Percentiles rank a stretch among this genome's conserved stretches.
Conservation (phyloP, 306 rosid genomes). For the Fragaria vesca region DNA sequence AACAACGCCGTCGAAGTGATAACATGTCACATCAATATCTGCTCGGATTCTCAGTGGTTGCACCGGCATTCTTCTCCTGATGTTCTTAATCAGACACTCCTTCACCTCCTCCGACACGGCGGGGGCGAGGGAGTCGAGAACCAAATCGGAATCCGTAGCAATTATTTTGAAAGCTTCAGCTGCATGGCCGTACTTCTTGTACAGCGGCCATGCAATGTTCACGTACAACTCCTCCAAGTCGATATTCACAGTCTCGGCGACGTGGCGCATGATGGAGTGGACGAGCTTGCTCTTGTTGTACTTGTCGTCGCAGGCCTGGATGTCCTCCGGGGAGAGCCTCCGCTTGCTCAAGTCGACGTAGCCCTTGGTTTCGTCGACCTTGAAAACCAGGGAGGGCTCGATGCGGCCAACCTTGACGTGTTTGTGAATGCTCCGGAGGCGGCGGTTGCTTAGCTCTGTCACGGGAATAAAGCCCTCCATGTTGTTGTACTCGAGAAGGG, state of each 20-base stretch:
- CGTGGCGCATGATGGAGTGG: conserved; percentile 92
- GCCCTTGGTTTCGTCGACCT: conserved; percentile 88
- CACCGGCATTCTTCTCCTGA: conserved; percentile 89
- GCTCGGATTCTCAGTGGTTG: conserved; percentile 90
- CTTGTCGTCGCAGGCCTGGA: conserved; percentile 78
- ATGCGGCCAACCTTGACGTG: conserved; percentile 84
- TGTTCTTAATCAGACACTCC: conserved; percentile 68
- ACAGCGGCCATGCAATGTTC: conserved; percentile 90
- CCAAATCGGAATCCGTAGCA: conserved; percentile 82
- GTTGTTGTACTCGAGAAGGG: conserved; percentile 87
- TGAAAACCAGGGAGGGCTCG: conserved; percentile 97
- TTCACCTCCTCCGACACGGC: conserved; percentile 79
- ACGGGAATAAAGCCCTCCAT: conserved; percentile 94
- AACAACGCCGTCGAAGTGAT: conserved; percentile 91
- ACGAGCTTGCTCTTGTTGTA: conserved; percentile 97
- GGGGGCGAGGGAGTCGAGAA: conserved; percentile 68
- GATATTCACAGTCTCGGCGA: conserved; percentile 65
- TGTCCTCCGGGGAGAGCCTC: conserved; percentile 86
- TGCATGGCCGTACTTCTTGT: conserved; percentile 88
- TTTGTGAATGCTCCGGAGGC: conserved; percentile 83
- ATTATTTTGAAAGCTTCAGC: conserved; percentile 90
- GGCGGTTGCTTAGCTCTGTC: conserved; percentile 95
- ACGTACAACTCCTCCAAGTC: conserved; percentile 89
- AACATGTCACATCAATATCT: conserved; percentile 89
- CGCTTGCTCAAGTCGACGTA: conserved; percentile 93